phyloP scores from a whole-genome alignment of 2,329 filamentous ascomycete genomes.

The Neofusicoccum ribis region DNA sequence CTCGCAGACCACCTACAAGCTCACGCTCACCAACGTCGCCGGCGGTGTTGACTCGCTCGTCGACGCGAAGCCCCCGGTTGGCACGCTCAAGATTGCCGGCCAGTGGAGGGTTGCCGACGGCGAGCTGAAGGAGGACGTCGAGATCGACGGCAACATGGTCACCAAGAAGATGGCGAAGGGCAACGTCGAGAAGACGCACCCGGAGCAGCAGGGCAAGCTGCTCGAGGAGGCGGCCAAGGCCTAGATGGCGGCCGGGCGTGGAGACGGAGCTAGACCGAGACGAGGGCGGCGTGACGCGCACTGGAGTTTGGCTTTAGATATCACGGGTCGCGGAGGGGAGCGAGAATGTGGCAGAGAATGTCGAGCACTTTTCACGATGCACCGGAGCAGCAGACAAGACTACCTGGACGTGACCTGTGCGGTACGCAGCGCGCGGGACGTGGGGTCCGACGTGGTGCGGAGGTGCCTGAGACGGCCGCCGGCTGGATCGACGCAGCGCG shows the following conservation, averaged over 20 bases:
- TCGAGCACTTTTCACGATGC: not conserved
- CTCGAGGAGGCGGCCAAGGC: slow-evolving; percentile 30
- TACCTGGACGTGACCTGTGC: not conserved
- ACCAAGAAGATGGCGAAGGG: slow-evolving; percentile 45
- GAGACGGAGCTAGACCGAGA: not conserved
- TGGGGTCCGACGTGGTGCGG: not conserved
- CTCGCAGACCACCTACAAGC: slow-evolving; percentile 37
- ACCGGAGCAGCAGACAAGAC: too few species aligned
- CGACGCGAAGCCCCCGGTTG: slow-evolving; percentile 41
- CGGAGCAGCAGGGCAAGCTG: slow-evolving; percentile 38
- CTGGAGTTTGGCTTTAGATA: not conserved
- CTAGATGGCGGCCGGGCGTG: slow-evolving; percentile 17
- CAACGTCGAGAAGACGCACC: slow-evolving; percentile 43
- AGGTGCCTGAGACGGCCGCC: not conserved
- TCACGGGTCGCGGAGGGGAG: too few species aligned
- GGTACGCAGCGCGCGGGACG: not conserved
- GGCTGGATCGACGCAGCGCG: slow-evolving; percentile 4
- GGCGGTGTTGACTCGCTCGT: slow-evolving; percentile 40
- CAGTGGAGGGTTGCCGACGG: slow-evolving; percentile 39
- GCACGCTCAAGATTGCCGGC: slow-evolving; percentile 39
- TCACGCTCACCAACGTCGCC: slow-evolving; percentile 40
- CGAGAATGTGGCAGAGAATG: not conserved
- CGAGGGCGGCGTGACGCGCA: not conserved
- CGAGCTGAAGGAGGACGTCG: slow-evolving; percentile 38
- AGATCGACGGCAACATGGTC: slow-evolving; percentile 45